Percentiles rank a stretch among this genome's conserved stretches.
phyloP scores from a whole-genome alignment of 176 grass and related monocot species.

The Ananas comosus region DNA sequence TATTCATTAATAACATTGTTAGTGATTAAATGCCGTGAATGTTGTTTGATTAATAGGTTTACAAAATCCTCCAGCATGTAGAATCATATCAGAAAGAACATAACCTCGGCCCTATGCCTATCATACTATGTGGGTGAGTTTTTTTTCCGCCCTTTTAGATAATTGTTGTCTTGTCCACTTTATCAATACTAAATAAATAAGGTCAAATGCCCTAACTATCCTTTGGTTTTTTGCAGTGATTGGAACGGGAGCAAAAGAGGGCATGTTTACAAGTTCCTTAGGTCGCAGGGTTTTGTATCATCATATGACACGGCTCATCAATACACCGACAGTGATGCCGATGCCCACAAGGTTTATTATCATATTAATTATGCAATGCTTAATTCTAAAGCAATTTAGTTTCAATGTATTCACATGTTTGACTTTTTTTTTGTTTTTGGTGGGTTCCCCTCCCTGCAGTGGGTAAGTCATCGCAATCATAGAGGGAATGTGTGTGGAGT shows the following conservation, averaged over 20 bases:
- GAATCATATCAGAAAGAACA: conserved; percentile 78
- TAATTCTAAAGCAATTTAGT: conserved; percentile 4
- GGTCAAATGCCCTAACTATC: not conserved
- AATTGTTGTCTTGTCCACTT: not conserved
- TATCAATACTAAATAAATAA: not conserved
- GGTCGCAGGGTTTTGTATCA: conserved; percentile 89
- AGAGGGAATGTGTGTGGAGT: conserved; percentile 89
- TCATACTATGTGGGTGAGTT: conserved; percentile 78
- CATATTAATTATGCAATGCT: conserved; percentile 14
- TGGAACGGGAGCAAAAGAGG: conserved; percentile 96
- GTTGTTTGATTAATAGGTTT: conserved; percentile 32
- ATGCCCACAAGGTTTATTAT: conserved; percentile 65
- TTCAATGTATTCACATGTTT: conserved; percentile 6
- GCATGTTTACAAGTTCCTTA: conserved; percentile 92
- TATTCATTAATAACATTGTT: not conserved
- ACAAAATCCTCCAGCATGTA: conserved; percentile 78
- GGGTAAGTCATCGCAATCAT: conserved; percentile 95
- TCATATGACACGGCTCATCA: conserved; percentile 85
- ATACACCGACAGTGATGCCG: conserved; percentile 80
- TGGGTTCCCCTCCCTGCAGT: conserved; percentile 34
- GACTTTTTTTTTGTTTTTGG: conserved; percentile 6
- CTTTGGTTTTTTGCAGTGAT: conserved; percentile 35
- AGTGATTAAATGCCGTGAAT: not conserved
- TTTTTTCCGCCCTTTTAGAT: not conserved
- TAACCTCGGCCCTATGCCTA: conserved; percentile 66